Evolutionary conservation across 306 rosid species (phyloP).

Genomic region (Astragalus glycyphyllos): DNA sequence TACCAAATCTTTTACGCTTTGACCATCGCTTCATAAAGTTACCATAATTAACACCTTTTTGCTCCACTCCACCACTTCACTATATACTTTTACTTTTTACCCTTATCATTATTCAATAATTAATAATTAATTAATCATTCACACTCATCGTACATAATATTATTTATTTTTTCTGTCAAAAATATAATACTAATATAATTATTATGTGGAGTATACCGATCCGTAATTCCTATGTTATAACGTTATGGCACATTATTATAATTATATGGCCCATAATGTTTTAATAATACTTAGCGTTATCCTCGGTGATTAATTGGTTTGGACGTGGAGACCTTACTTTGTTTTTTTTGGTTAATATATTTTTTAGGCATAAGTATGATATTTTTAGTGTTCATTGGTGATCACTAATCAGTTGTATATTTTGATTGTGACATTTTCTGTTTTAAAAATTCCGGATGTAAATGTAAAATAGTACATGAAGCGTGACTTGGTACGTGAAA

Average conservation of each 20-base stretch:
- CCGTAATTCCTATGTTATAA: not conserved
- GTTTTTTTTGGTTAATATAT: not conserved
- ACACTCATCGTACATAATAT: not conserved
- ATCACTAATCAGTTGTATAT: not conserved
- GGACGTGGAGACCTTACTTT: not conserved
- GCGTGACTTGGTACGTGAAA: slow-evolving; percentile 38
- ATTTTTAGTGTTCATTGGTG: not conserved
- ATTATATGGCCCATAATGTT: not conserved
- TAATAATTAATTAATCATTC: no score
- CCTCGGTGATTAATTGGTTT: not conserved
- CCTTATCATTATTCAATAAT: slow-evolving; percentile 4
- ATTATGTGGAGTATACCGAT: no score
- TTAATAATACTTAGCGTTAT: not conserved
- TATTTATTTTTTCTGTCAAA: no score
- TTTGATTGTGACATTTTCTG: not conserved
- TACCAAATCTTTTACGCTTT: slow-evolving; percentile 29
- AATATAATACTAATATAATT: no score
- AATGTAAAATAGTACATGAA: slow-evolving; percentile 33
- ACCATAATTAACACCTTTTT: slow-evolving; percentile 39
- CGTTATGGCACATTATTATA: not conserved
- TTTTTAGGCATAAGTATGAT: not conserved
- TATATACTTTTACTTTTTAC: not conserved
- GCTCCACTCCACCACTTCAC: not conserved
- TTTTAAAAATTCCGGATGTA: not conserved
- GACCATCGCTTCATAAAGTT: slow-evolving; percentile 50